Evolutionary conservation across 139 green algal genomes (phyloP).

Genomic region (Dunaliella primolecta): DNA sequence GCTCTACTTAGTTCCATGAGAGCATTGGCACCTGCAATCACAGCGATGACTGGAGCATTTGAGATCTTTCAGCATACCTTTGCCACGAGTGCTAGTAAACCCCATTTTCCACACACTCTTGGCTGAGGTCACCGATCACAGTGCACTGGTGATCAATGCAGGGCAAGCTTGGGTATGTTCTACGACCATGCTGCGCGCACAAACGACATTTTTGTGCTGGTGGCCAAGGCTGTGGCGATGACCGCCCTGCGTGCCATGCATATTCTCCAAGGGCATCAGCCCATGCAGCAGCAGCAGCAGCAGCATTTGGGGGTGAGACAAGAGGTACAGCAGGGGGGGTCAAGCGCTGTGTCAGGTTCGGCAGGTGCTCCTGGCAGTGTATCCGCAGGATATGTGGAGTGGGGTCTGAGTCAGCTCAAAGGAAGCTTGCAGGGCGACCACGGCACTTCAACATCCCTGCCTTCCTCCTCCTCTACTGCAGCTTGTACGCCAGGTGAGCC

Average conservation of each 20-base stretch:
- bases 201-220: slow-evolving; percentile 77
- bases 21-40: background rate
- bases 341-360: background rate
- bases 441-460: background rate
- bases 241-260: slow-evolving; percentile 33
- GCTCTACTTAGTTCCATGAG: background rate
- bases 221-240: slow-evolving; percentile 38
- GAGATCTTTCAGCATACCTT: too few relatives aligned
- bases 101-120: background rate
- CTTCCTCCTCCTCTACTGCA: background rate
- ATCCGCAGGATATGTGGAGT: background rate
- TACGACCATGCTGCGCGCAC: slow-evolving; percentile 56
- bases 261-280: slow-evolving; percentile 14
- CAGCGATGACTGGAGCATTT: too few relatives aligned
- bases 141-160: background rate
- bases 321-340: background rate
- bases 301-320: background rate
- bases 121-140: background rate
- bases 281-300: slow-evolving; percentile 15
- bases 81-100: too few relatives aligned
- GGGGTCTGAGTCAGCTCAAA: background rate
- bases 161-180: slow-evolving; percentile 45
- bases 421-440: background rate
- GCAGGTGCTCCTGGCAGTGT: background rate
- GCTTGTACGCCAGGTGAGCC: background rate